Evolutionary conservation across 495 filamentous ascomycete genomes (phyloP), one percentile per base, ranked within the genome.

Genomic region (Pseudoneurospora amorphoporcata): DNA sequence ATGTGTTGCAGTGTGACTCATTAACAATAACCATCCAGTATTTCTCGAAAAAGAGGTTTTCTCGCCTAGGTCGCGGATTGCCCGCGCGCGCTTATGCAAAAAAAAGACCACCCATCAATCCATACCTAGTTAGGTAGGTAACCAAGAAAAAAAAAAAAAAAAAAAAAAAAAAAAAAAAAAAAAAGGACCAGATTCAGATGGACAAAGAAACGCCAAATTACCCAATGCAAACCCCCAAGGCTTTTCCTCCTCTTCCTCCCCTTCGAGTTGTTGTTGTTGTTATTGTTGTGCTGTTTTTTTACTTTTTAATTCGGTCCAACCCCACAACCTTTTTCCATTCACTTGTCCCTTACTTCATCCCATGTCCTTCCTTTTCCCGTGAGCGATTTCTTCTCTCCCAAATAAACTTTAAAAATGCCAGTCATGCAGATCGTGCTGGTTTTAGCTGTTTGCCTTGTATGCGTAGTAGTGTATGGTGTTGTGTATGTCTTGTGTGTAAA

Each of bases 361-460:
- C 10, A 58, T 65, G 23, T 6, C 29, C 29, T 35, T 65, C 53
- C 12, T 65, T 65, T 65, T 65, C 29, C 53, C 53, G 6, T 65
- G 53, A 65, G 53, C 53, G 29, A 35, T 29, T 65, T 35, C 29
- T 37, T 35, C 29, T 65, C 53, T 17, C 53, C 23, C 14, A 65
- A 65, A 29, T 65, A 17, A 65, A 65, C 53, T 65, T 35, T 65
- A 35, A 35, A 35, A 65, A 16, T 65, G 29, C 68, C 42, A 74
- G 75, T 76, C 77, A 73, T 78, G 75, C 74, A 77, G 68, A 68
- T 72, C 69, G 71, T 65, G 14, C 53, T 65, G 53, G 53, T 65
- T 65, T 65, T 35, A 65, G 29, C 29, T 65, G 35, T 35, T 65
- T 65, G 53, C 53, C 6, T 17, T 65, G 53, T 65, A 65, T 58